phyloP scores from a whole-genome alignment of 2,329 filamentous ascomycete genomes.

The Raffaelea ambrosiae region DNA sequence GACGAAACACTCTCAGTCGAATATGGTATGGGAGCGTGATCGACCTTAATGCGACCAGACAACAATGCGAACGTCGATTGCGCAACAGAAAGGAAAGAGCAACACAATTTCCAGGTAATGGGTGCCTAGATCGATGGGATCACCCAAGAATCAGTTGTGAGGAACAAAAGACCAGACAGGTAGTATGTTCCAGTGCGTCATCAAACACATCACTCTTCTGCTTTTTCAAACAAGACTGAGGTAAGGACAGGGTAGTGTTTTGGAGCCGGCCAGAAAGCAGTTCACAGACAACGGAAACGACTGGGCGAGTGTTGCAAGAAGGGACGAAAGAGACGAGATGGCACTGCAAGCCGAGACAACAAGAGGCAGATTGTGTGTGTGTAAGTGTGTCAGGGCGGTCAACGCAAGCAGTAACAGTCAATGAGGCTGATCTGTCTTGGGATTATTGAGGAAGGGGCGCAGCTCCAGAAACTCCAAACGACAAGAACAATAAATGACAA shows the following conservation, averaged over 20 bases:
- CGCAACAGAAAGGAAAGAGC: background rate
- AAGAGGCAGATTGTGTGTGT: background rate
- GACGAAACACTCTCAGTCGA: slow-evolving; percentile 9
- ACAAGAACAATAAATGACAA: background rate
- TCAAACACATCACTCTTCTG: no score
- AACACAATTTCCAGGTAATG: background rate
- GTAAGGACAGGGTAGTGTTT: slow-evolving; percentile 2
- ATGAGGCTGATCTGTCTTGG: background rate
- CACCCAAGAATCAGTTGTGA: slow-evolving; percentile 8
- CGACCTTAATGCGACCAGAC: slow-evolving; percentile 15
- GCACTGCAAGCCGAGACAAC: background rate
- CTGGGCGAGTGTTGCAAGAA: background rate
- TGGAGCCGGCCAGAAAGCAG: slow-evolving; percentile 1
- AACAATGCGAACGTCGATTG: slow-evolving; percentile 5
- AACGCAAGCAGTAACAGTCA: background rate
- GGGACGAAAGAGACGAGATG: background rate
- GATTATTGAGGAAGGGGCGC: background rate
- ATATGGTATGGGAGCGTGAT: slow-evolving; percentile 11
- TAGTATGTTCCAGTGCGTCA: background rate
- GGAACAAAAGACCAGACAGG: background rate
- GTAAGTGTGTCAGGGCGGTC: background rate
- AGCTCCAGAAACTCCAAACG: background rate
- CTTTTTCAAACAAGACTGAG: background rate
- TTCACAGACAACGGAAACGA: background rate
- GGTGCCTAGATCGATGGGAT: slow-evolving; percentile 2